These are phyloP conservation scores for Apiospora kogelbergensis DNA, from an alignment of 2,329 filamentous ascomycete genomes.

Conservation along the genomic window DNA sequence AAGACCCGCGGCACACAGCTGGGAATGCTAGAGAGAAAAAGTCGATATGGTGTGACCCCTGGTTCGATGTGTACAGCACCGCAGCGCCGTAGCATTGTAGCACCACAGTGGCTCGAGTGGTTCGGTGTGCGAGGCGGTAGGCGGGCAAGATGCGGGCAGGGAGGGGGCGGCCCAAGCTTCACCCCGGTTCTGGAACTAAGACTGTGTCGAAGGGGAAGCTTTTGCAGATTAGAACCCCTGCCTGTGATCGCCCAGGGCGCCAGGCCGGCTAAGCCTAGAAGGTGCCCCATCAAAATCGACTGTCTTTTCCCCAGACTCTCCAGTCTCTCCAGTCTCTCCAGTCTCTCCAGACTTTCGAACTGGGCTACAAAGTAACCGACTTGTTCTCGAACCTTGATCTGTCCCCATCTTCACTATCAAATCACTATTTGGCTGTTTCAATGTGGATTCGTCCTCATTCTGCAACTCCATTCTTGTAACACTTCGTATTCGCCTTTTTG, in stretches of 20 bases:
- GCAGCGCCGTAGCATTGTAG: background rate
- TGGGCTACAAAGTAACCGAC: slow-evolving; percentile 5
- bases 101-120: background rate
- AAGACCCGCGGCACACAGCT: background rate
- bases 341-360: slow-evolving; percentile 2
- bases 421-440: background rate
- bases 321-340: background rate
- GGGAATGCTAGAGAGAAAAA: background rate
- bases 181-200: background rate
- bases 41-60: background rate
- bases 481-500: background rate
- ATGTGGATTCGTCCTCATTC: background rate
- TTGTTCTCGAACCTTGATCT: background rate
- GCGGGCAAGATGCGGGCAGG: background rate
- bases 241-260: background rate
- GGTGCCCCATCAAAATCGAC: background rate
- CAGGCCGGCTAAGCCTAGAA: background rate
- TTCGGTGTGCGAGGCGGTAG: background rate
- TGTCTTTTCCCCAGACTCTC: slow-evolving; percentile 8
- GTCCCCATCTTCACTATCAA: background rate
- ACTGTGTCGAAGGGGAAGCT: background rate
- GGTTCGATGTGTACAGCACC: background rate
- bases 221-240: background rate
- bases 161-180: background rate
- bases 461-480: background rate